These are phyloP conservation scores for Sphaerostilbella broomeana DNA, from an alignment of 2,329 filamentous ascomycete species.

Conservation along the genomic window DNA sequence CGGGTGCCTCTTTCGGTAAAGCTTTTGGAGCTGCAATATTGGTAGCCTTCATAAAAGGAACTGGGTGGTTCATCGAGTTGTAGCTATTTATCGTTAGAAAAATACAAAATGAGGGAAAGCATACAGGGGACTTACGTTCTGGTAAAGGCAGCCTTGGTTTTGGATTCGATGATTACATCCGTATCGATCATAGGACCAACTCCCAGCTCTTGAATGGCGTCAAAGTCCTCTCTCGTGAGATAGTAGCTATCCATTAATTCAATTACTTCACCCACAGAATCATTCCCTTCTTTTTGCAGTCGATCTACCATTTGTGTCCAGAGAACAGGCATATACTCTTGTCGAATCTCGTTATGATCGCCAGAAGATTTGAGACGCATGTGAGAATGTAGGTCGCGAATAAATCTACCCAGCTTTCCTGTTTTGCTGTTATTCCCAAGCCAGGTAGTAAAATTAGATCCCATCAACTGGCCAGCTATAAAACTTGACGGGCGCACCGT, in stretches of 20 bases:
- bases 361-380: slow-evolving; percentile 89
- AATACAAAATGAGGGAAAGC: slow-evolving; percentile 1
- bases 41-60: slow-evolving; percentile 94
- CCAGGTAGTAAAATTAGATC: slow-evolving; percentile 80
- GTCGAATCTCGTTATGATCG: slow-evolving; percentile 86
- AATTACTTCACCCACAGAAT: slow-evolving; percentile 75
- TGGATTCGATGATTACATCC: slow-evolving; percentile 68
- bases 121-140: slow-evolving; percentile 56
- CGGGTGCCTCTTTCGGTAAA: slow-evolving; percentile 68
- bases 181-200: slow-evolving; percentile 77
- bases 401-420: slow-evolving; percentile 67
- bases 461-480: slow-evolving; percentile 68
- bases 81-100: slow-evolving; percentile 49
- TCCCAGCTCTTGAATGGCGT: slow-evolving; percentile 84
- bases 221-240: slow-evolving; percentile 89
- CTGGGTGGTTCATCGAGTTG: slow-evolving; percentile 76
- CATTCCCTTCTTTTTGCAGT: slow-evolving; percentile 72
- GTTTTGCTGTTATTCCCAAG: slow-evolving; percentile 91
- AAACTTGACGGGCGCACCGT: slow-evolving; percentile 89
- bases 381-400: slow-evolving; percentile 94
- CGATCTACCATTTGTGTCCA: slow-evolving; percentile 75
- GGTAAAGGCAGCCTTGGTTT: slow-evolving; percentile 86
- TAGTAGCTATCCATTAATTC: slow-evolving; percentile 97
- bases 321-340: slow-evolving; percentile 85
- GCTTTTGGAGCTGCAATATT: slow-evolving; percentile 68